Evolutionary conservation across 2,329 filamentous ascomycete genomes (phyloP).

Genomic region (Pyrenophora graminea): DNA sequence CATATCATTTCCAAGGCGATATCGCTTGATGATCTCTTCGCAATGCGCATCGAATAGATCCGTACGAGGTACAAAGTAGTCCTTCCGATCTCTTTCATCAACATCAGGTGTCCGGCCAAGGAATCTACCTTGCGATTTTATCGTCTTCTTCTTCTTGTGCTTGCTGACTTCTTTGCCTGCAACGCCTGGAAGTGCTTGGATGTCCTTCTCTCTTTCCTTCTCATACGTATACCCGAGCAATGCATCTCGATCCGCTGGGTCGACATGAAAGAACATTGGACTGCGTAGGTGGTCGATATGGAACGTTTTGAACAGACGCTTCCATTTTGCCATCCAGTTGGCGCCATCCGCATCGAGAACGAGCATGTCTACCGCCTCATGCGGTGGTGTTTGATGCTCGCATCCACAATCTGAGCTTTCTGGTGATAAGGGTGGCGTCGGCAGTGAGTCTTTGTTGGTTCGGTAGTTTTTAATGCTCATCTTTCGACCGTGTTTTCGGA

Average conservation of each 20-base stretch:
- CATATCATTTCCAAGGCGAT: constrained; percentile 57
- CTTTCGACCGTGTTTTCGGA: constrained; percentile 65
- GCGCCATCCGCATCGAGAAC: constrained; percentile 69
- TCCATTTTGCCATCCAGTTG: constrained; percentile 73
- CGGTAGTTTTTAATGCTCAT: constrained; percentile 61
- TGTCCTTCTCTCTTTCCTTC: constrained; percentile 63
- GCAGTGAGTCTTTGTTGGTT: constrained; percentile 44
- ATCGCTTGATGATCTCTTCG: constrained; percentile 45
- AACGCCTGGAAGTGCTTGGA: constrained; percentile 72
- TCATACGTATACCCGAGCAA: constrained; percentile 71
- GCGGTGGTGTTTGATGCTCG: constrained; percentile 3
- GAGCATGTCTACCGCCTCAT: constrained; percentile 43
- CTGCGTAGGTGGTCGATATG: constrained; percentile 74
- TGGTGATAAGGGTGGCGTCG: constrained; percentile 31
- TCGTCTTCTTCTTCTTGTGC: constrained; percentile 71
- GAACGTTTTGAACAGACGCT: constrained; percentile 68
- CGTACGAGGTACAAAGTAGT: constrained; percentile 51
- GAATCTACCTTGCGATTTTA: constrained; percentile 50
- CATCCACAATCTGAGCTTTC: constrained; percentile 24
- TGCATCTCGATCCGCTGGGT: constrained; percentile 74
- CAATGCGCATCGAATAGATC: constrained; percentile 51
- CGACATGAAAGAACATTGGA: constrained; percentile 82
- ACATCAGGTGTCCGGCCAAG: constrained; percentile 45
- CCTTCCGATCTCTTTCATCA: constrained; percentile 54
- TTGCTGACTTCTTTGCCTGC: constrained; percentile 82